phyloP scores from a whole-genome alignment of 2,329 filamentous ascomycete species.

The Colletotrichum cordylinicola region DNA sequence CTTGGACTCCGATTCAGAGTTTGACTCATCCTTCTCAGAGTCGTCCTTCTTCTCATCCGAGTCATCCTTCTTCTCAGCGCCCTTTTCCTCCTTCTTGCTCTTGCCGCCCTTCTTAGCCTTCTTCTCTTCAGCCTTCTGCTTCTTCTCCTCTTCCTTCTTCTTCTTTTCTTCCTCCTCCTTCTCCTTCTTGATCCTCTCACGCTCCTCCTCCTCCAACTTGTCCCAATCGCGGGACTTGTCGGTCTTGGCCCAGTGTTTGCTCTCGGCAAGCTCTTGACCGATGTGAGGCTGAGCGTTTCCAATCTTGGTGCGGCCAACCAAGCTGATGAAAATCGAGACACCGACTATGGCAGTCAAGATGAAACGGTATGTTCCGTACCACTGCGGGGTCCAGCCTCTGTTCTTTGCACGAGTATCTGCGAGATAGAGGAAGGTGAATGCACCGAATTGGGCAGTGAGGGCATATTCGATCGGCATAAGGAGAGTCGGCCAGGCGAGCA shows the following conservation, averaged over 20 bases:
- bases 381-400: slow-evolving; percentile 79
- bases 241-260: slow-evolving; percentile 40
- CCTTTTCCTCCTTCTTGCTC: slow-evolving; percentile 25
- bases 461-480: slow-evolving; percentile 85
- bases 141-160: slow-evolving; percentile 36
- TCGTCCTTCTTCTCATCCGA: background rate
- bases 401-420: slow-evolving; percentile 76
- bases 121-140: slow-evolving; percentile 31
- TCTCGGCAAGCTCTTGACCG: slow-evolving; percentile 40
- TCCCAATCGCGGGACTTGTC: slow-evolving; percentile 50
- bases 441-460: slow-evolving; percentile 82
- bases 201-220: slow-evolving; percentile 49
- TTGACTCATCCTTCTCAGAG: background rate
- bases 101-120: slow-evolving; percentile 27
- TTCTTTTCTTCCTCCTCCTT: slow-evolving; percentile 45
- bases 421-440: slow-evolving; percentile 87
- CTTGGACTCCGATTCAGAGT: background rate
- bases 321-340: slow-evolving; percentile 76
- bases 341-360: slow-evolving; percentile 91
- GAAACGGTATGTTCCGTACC: slow-evolving; percentile 92
- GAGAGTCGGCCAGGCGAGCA: slow-evolving; percentile 88
- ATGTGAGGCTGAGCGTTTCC: slow-evolving; percentile 42
- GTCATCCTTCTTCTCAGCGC: slow-evolving; percentile 13
- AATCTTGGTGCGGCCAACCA: slow-evolving; percentile 84
- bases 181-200: slow-evolving; percentile 38